Evolutionary conservation across 768 basidiomycete genomes (phyloP), one percentile per base, ranked within the genome.

Genomic region (Rhizopogon vesiculosus): DNA sequence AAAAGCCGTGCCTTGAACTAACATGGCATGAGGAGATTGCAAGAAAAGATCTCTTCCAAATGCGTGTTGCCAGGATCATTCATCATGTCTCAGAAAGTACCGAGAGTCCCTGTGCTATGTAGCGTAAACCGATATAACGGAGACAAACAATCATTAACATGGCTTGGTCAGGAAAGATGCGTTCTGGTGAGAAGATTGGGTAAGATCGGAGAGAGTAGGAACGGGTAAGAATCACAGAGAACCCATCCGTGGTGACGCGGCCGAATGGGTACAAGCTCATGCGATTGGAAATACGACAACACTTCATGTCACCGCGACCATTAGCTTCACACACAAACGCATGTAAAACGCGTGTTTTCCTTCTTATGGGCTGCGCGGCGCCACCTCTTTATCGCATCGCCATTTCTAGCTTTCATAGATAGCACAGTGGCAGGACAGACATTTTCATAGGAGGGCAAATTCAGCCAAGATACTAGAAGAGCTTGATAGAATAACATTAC

Each of bases 331-430:
- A 58, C 35, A 62, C 13, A 42, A 61, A 61, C 64, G 62, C 74
- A 64, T 74, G 74, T 59, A 44, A 51, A 58, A 62, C 65, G 69
- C 74, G 63, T 75, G 74, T 68, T 64, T 55, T 51, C 62, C 62
- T 55, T 65, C 35, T 70, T 68, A 63, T 58, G 66, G 69, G 60
- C 58, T 63, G 59, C 60, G 65, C 55, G 49, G 43, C 51, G 49
- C 55, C 58, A 57, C 57, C 25, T n/a, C 55, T 56, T 44, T 33
- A 45, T 59, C 61, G 31, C 46, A 38, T 38, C 10, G 35, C 3
- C 35, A 4, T 38, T 38, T 48, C 31, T 46, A 12, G 45, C 45
- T 45, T 29, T 29, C 8, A 28, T 57, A 53, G 33, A 54, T 59
- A 55, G 31, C 33, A 52, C 29, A 39, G 19, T 53, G 49, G 38